Evolutionary conservation across 306 rosid genomes (phyloP), one percentile per base, ranked within the genome.

Genomic region (Dalbergia cultrata): DNA sequence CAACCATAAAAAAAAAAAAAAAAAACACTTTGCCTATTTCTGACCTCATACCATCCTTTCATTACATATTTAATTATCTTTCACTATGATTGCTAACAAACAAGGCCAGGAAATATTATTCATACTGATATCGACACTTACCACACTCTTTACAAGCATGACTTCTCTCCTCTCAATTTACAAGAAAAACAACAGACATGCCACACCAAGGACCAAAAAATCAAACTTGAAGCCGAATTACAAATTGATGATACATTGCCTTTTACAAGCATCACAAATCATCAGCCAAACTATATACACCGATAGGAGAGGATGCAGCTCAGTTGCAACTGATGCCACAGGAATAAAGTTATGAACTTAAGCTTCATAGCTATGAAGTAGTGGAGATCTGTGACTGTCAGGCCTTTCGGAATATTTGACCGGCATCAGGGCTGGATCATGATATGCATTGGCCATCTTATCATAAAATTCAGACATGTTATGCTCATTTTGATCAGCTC

Each of bases 341-440:
- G 26, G 26, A 61, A 47, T 9, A 50, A 58, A 9, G 37, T 9
- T 58, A 47, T 63, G 70, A 50, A 41, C 74, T 77, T 83, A 90
- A 71, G 73, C 86, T 75, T 75, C 76, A 64, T 83, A 75, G 77
- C 82, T 67, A 3, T 72, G 67, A 76, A 93, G 93, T 9, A 92
- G 91, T 31, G 97, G 97, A 64, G 92, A 50, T 79, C 56, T 84
- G 45, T 21, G 84, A 31, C 70, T 85, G 43, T 88, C 83, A 14
- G 68, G 19, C 67, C 86, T 84, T 78, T 82, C 63, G 5, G 90
- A 67, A 80, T 70, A 83, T 34, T 57, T 79, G 11, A 49, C 73
- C 71, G 92, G 90, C 81, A 41, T 47, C 74, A 94, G 45, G 71
- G 88, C 87, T 58, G 97, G 97, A 88, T 90, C 95, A 54, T 68